Evolutionary conservation across 2,329 filamentous ascomycete genomes (phyloP), one percentile per base, ranked within the genome.

Genomic region (Pyrenophora teres): DNA sequence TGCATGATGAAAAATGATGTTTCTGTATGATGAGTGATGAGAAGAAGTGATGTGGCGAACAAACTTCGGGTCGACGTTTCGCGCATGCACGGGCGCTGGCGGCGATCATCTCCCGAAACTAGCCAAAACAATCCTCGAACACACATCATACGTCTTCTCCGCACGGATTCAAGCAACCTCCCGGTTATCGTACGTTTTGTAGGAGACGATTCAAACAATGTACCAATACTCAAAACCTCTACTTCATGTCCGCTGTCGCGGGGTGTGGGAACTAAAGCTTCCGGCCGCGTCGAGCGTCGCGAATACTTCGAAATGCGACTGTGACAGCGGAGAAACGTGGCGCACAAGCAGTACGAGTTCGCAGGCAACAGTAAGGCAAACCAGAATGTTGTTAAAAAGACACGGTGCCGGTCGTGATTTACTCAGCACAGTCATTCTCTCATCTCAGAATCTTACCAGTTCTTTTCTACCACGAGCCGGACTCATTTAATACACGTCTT

Each of bases 71-170:
- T 52, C 45, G 47, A 19, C 33, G 52, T 57, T 44, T 54, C 57
- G 49, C 45, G 50, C 40, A 54, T 56, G 42, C 60, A 54, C 25
- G 40, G 44, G 16, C 53, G 16, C 53, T 60, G 54, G 53, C 37
- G 37, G 15, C 16, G 32, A 21, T 30, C 38, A 9, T 35, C 16
- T 46, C 50, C 37, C 53, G 56, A 60, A 59, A 59, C 56, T 36
- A 30, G 44, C 51, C 52, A 49, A 60, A 56, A 64, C 61, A 44
- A 53, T 54, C 36, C 40, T 63, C 56, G 48, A 64, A 64, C 59
- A 61, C 39, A 35, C 39, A 40, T 59, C 60, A 57, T 55, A 63
- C 57, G 57, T 27, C 25, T 10, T 40, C 27, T 19, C 10, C 23
- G 30, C 50, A 40, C 10, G 18, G 40, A 50, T 42, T 47, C 49